Evolutionary conservation across 116 monocot species (phyloP), one percentile per base, ranked within the genome.

Genomic region (Trichopus zeylanicus): DNA sequence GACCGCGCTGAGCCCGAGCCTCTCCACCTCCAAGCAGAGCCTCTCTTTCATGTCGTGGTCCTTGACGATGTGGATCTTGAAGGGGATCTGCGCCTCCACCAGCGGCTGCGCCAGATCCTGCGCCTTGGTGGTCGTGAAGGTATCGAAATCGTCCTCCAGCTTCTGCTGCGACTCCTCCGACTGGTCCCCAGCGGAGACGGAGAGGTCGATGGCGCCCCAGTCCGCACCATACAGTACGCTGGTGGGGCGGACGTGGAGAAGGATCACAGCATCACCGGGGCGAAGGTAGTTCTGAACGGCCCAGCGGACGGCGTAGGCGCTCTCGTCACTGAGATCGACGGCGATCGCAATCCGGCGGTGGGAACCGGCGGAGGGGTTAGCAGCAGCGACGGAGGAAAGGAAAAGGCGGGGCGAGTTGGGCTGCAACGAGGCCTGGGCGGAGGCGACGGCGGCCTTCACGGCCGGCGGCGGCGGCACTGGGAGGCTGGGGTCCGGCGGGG

Each of bases 1-100:
- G 26, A 89, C 83, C 1, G 89, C 85, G 53, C 81, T 75, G 20
- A 85, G 64, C 13, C 85, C 89, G 3, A 89, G 68, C 68, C 89
- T 62, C 75, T 89, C 89, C 3, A 85, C 85, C 78, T 89, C 89
- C 21, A 89, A 69, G 65, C 89, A 89, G 16, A 89, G 84, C 58
- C 89, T 69, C 70, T 89, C 89, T 71, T 89, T 89, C 89, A 89
- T 89, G 65, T 89, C 89, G 57, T 85, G 85, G 67, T 89, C 89
- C 73, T 85, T 85, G 13, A 89, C 85, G 69, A 89, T 85, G 70
- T 85, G 85, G 61, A 89, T 85, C 75, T 89, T 89, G 62, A 84
- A 89, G 3, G 89, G 89, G 73, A 89, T 73, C 59, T 67, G 62
- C 32, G 81, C 68, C 30, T 84, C 84, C 51, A 72, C 67, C 26